These are phyloP conservation scores for Jatropha multifida DNA, from an alignment of 441 rosid species.

Conservation along the genomic window DNA sequence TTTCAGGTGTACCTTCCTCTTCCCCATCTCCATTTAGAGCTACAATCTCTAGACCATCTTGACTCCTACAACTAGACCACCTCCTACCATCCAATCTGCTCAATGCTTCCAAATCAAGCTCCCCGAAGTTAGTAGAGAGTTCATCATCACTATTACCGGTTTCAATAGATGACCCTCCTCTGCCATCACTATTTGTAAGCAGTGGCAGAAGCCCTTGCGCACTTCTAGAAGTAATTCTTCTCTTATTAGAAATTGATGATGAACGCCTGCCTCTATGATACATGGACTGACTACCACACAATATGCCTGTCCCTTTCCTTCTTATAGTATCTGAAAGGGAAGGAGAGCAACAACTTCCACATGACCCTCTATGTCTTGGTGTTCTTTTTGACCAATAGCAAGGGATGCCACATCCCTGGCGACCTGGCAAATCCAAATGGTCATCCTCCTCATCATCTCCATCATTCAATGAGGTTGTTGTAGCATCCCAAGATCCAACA, in stretches of 20 bases:
- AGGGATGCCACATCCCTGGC: conserved; percentile 94
- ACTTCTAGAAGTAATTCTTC: conserved; percentile 57
- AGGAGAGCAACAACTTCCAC: conserved; percentile 87
- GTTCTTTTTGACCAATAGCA: conserved; percentile 93
- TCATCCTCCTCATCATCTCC: conserved; percentile 78
- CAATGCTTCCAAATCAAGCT: conserved; percentile 93
- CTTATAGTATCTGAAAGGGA: conserved; percentile 88
- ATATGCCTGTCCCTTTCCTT: conserved; percentile 85
- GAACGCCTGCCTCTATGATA: conserved; percentile 52
- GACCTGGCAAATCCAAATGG: conserved; percentile 75
- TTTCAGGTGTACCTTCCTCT: conserved; percentile 68
- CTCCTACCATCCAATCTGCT: conserved; percentile 97
- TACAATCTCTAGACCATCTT: conserved; percentile 70
- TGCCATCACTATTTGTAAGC: conserved; percentile 61
- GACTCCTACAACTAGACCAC: conserved; percentile 95
- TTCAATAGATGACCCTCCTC: conserved; percentile 80
- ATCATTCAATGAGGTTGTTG: conserved; percentile 71
- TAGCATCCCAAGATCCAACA: conserved; percentile 88
- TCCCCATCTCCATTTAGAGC: conserved; percentile 62
- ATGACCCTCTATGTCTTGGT: conserved; percentile 65
- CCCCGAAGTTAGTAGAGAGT: conserved; percentile 86
- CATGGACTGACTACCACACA: conserved; percentile 74
- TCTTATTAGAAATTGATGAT: conserved; percentile 48
- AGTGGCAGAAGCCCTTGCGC: conserved; percentile 82
- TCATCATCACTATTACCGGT: conserved; percentile 85